phyloP scores from a whole-genome alignment of 2,329 filamentous ascomycete species.

The Penicillium palitans region DNA sequence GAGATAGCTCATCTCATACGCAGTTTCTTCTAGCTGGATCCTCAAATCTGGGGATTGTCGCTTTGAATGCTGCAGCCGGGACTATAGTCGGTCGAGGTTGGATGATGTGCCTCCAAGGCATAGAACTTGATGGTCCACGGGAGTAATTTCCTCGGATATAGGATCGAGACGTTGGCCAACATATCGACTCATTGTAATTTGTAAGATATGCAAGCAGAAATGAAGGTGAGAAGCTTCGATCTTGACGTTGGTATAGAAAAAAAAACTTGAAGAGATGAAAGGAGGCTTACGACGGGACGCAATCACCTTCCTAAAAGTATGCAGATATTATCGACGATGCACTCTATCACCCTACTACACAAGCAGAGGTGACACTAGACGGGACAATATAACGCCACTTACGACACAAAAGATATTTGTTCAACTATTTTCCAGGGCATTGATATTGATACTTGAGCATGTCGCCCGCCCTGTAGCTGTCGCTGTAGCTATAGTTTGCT shows the following conservation, averaged over 20 bases:
- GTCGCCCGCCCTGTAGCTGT: too few species aligned
- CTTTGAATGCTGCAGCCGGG: constrained; percentile 12
- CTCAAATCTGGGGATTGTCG: background rate
- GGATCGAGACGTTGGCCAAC: constrained; percentile 5
- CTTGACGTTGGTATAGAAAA: background rate
- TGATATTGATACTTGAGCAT: too few species aligned
- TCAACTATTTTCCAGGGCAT: too few species aligned
- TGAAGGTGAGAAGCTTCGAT: background rate
- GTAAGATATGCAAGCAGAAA: background rate
- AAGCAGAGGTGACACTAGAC: background rate
- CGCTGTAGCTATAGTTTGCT: too few species aligned
- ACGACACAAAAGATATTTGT: background rate
- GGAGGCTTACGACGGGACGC: too few species aligned
- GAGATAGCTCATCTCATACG: constrained; percentile 19
- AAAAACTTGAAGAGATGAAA: background rate
- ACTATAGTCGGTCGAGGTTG: constrained; percentile 18
- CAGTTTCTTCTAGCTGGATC: constrained; percentile 10
- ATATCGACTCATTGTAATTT: background rate
- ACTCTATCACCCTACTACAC: background rate
- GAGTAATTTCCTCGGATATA: constrained; percentile 19
- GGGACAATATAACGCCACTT: background rate
- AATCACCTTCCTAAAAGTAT: background rate
- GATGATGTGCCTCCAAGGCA: constrained; percentile 15
- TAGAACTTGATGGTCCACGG: constrained; percentile 13
- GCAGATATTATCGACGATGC: background rate